Evolutionary conservation across 176 grass and related monocot species (phyloP), one percentile per base, ranked within the genome.

Genomic region (Secale cereale): DNA sequence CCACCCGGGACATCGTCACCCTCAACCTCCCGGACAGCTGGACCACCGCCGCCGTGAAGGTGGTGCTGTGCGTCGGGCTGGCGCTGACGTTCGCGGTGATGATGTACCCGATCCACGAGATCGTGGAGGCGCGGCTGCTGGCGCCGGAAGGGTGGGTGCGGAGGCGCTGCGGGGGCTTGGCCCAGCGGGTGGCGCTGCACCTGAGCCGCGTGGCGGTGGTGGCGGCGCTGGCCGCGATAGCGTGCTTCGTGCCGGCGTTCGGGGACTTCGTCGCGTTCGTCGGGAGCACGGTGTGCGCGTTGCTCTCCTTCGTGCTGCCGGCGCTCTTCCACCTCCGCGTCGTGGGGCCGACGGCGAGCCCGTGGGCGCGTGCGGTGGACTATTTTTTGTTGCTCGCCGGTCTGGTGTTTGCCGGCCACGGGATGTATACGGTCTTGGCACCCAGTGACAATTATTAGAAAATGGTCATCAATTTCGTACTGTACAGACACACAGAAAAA

Each of bases 91-190:
- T 98, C 85, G 93, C 87, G 16, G 82, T 93, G 50, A 89, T 98
- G 95, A 93, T 93, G 91, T 93, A 98, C 50, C 95, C 95, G 8
- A 95, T 98, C 74, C 93, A 98, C 73, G 95, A 98, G 77, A 98
- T 95, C 83, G 85, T 92, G 5, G 93, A 95, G 80, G 89, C 85
- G 64, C 91, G 87, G 80, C 56, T 98, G 69, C 16, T 89, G 27
- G 8, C 75, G 40, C 57, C 88, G 23, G 88, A 22, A 31, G 35
- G 72, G 63, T 92, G 88, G 68, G 78, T 94, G 65, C 86, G 86
- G 68, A 87, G 28, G 65, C 40, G 23, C 6, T 40, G n/a, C 52
- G 61, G 37, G 0, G 76, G 22, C 8, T 3, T 2, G 27, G 59
- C 35, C 1, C 82, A 95, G 63, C 80, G 86, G 3, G 59, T 78